Evolutionary conservation across 108 stramenopile species (phyloP).

Genomic region (Craspedostauros australis): DNA sequence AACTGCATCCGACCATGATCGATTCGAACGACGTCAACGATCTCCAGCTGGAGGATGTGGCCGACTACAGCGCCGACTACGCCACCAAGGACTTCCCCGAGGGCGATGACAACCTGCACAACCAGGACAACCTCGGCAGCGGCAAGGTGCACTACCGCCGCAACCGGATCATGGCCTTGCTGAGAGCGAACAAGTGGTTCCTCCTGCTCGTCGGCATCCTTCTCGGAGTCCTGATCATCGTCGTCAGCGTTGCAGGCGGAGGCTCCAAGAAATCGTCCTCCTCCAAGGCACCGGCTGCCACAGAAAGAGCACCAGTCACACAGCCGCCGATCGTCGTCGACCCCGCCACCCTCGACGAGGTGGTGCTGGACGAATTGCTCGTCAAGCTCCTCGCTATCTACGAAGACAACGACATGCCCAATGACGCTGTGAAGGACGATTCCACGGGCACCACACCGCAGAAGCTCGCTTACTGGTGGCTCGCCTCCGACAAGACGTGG

Average conservation of each 20-base stretch:
- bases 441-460: slow-evolving; percentile 14
- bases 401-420: slow-evolving; percentile 17
- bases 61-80: slow-evolving; percentile 29
- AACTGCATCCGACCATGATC: no score
- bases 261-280: not conserved
- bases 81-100: slow-evolving; percentile 11
- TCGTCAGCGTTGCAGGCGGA: slow-evolving; percentile 11
- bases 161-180: slow-evolving; percentile 2
- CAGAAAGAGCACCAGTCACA: not conserved
- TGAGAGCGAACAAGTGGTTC: slow-evolving; percentile 18
- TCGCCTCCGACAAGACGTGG: slow-evolving; percentile 22
- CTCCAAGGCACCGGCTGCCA: not conserved
- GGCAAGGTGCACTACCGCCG: slow-evolving; percentile 9
- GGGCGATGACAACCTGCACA: slow-evolving; percentile 15
- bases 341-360: slow-evolving; percentile 7
- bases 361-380: slow-evolving; percentile 3
- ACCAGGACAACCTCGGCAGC: not conserved
- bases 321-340: slow-evolving; percentile 2
- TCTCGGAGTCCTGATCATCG: slow-evolving; percentile 10
- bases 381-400: slow-evolving; percentile 5
- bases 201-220: slow-evolving; percentile 3
- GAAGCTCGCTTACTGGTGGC: slow-evolving; percentile 16
- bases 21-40: slow-evolving; percentile 8
- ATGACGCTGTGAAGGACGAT: slow-evolving; percentile 10
- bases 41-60: slow-evolving; percentile 33